Conservation (phyloP, 2,329 filamentous ascomycete species). For the Xylariaceae sp. region DNA sequence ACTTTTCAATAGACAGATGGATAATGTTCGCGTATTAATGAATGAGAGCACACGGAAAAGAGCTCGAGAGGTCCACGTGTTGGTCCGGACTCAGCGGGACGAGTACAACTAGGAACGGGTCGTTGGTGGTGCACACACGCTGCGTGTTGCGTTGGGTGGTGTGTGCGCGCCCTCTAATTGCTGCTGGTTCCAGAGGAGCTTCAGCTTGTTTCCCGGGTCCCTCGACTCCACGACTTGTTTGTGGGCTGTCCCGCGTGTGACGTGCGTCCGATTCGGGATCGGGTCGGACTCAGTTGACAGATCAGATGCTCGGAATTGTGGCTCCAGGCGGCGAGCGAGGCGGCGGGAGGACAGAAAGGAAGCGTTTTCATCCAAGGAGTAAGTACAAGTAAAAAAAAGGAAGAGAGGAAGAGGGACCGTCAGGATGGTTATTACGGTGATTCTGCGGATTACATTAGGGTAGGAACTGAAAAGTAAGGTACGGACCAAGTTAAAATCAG, state of each 20-base stretch:
- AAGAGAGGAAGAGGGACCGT: conserved; percentile 11
- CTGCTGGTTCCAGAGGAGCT: background rate
- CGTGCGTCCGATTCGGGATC: conserved; percentile 3
- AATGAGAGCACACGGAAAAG: background rate
- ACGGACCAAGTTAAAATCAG: conserved; percentile 16
- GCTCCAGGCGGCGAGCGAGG: conserved; percentile 6
- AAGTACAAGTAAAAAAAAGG: conserved; percentile 6
- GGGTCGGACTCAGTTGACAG: background rate
- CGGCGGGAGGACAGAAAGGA: conserved; percentile 5
- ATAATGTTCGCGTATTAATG: background rate
- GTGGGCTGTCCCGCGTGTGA: background rate
- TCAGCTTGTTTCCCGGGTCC: conserved; percentile 11
- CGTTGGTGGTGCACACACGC: conserved; percentile 1
- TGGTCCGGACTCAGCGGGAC: background rate
- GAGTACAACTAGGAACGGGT: conserved; percentile 6
- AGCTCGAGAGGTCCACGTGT: conserved; percentile 4
- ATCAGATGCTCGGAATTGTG: conserved; percentile 2
- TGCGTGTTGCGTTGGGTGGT: background rate
- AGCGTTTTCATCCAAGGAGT: conserved; percentile 3
- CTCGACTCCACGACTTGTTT: conserved; percentile 3
- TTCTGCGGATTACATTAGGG: background rate
- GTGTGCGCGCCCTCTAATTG: background rate
- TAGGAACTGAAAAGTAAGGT: conserved; percentile 6
- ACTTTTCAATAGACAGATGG: background rate
- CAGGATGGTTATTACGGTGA: background rate